Percentiles rank a stretch among this genome's conserved stretches.
Evolutionary conservation across 345 rosid species (phyloP).

Genomic region (Syzygium jambos): DNA sequence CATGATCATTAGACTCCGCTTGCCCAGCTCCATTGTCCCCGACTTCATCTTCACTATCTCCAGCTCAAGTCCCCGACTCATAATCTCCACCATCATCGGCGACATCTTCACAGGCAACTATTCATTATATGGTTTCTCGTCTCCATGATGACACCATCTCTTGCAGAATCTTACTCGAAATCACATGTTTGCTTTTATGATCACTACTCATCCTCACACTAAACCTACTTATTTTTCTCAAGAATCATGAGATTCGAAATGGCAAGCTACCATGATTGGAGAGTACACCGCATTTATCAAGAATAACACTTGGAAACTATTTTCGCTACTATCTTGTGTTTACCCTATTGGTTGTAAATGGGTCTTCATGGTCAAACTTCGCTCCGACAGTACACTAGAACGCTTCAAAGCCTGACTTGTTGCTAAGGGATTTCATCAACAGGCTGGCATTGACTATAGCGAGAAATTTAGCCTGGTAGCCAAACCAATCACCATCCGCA

Average conservation of each 20-base stretch:
- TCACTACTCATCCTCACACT: neutral
- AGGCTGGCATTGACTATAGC: neutral
- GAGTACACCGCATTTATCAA: neutral
- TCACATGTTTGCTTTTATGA: rapidly evolving
- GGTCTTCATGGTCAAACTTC: neutral
- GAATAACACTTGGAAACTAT: neutral
- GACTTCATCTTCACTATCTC: neutral
- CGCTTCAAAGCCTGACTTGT: neutral
- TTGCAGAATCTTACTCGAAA: neutral
- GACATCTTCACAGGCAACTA: neutral
- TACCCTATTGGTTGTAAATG: neutral
- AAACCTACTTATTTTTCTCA: neutral
- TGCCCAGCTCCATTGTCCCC: neutral
- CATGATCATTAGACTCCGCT: neutral
- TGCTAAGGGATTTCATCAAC: neutral
- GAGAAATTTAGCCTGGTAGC: neutral
- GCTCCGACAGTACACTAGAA: neutral
- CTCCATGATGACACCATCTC: neutral
- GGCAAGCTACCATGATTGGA: neutral
- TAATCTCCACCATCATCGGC: neutral
- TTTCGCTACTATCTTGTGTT: neutral
- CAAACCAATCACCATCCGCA: neutral
- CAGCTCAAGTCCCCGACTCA: neutral
- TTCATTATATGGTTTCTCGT: neutral
- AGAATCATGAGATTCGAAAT: neutral